Evolutionary conservation across 306 rosid species (phyloP).

Genomic region (Rosa chinensis): DNA sequence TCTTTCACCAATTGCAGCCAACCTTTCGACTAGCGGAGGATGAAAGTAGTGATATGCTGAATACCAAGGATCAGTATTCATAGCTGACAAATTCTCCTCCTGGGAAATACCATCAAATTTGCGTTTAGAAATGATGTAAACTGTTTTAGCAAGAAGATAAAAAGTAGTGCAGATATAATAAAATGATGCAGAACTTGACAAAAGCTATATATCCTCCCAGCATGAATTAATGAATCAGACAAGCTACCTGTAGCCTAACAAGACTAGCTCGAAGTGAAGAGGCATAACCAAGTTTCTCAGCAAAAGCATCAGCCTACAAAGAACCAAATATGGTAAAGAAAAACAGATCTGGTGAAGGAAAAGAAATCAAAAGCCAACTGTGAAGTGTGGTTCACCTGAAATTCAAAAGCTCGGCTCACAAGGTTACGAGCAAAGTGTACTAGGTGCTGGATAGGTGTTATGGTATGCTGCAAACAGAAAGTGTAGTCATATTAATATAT

Average conservation of each 20-base stretch:
- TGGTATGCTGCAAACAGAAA: constrained; percentile 66
- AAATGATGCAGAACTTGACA: background rate
- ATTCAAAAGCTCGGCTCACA: constrained; percentile 86
- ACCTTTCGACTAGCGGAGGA: constrained; percentile 87
- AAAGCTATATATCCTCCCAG: background rate
- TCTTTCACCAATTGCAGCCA: constrained; percentile 66
- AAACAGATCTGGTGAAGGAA: background rate
- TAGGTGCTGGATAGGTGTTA: constrained; percentile 76
- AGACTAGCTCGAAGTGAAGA: constrained; percentile 58
- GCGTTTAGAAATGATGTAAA: background rate
- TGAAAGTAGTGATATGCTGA: constrained; percentile 96
- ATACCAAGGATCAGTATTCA: constrained; percentile 97
- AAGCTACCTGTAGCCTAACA: constrained; percentile 75
- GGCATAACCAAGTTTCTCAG: constrained; percentile 79
- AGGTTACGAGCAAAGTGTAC: constrained; percentile 83
- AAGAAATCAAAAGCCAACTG: background rate
- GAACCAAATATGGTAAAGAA: constrained; percentile 1
- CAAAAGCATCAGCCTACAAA: constrained; percentile 85
- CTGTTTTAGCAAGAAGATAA: background rate
- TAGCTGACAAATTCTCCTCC: constrained; percentile 94
- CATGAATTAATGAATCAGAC: background rate
- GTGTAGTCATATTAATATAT: constrained; percentile 7
- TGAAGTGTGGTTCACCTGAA: constrained; percentile 55
- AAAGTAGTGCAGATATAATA: background rate
- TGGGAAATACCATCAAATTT: constrained; percentile 23